Base-by-base conservation (phyloP, 139 green algal genomes). In the Picocystis salinarum region DNA sequence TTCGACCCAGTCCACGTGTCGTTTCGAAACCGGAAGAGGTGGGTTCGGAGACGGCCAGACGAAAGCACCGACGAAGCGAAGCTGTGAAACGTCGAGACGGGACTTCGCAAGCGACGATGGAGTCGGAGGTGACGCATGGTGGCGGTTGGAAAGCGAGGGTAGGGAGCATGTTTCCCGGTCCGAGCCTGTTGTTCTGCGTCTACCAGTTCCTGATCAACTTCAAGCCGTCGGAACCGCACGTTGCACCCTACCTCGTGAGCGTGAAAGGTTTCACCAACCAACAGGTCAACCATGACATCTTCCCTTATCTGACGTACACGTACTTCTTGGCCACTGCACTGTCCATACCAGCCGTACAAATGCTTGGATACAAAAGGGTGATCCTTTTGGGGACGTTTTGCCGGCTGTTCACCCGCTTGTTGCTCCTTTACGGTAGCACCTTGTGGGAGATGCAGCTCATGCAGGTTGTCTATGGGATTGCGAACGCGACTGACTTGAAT, bases 141-240 rank as follows among this genome's bases (percentile, higher is more conserved):
- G n/a, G n/a, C n/a, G n/a, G n/a, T n/a, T n/a, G n/a, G n/a, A n/a
- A n/a, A n/a, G n/a, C n/a, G n/a, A n/a, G n/a, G n/a, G n/a, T n/a
- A n/a, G n/a, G n/a, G n/a, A n/a, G n/a, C n/a, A n/a, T n/a, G n/a
- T n/a, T n/a, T n/a, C n/a, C n/a, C n/a, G n/a, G n/a, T n/a, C n/a
- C n/a, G n/a, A n/a, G n/a, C n/a, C n/a, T 37, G 31, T 13, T 37
- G 31, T 15, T 37, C 31, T 13, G 13, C 15, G 31, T 15, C 31
- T 37, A 17, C 15, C 31, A 37, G 31, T 37, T 37, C 31, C 31
- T 37, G 13, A 37, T 37, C 31, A 37, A 37, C 31, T 37, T 13
- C 31, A 37, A 37, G 15, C 31, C 31, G 31, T 37, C 31, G 31
- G 31, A 37, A 15, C 31, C 31, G 31, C 31, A 37, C 31, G 13